These are phyloP conservation scores for Russula emetica DNA, from an alignment of 768 basidiomycete species.

Conservation along the genomic window DNA sequence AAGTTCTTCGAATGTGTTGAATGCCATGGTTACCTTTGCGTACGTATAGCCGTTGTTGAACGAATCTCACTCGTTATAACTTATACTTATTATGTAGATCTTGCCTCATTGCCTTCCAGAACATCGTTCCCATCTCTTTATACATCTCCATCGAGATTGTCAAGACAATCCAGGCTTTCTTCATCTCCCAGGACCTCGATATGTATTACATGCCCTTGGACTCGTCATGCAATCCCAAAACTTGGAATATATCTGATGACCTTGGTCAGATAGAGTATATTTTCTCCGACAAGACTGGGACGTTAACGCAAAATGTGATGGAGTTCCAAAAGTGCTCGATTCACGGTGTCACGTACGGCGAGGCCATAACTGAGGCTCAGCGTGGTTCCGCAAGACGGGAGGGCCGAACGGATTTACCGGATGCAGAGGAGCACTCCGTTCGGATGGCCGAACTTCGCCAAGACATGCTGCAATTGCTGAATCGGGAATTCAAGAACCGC, in stretches of 20 bases:
- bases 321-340: conserved; percentile 97
- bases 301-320: conserved; percentile 97
- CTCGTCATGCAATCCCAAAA: conserved; percentile 89
- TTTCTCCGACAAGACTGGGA: conserved; percentile 93
- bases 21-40: conserved; percentile 88
- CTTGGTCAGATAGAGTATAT: conserved; percentile 97
- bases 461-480: conserved; percentile 72
- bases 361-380: conserved; percentile 94
- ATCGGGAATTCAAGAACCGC: conserved; percentile 81
- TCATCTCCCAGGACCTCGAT: conserved; percentile 93
- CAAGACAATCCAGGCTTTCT: conserved; percentile 96
- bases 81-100: conserved; percentile 48
- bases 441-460: conserved; percentile 63
- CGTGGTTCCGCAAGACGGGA: conserved; percentile 84
- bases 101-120: conserved; percentile 93
- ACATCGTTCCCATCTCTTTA: conserved; percentile 92
- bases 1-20: conserved; percentile 56
- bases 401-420: conserved; percentile 59
- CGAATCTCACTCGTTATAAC: not conserved
- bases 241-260: conserved; percentile 98
- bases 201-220: conserved; percentile 92
- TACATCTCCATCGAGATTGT: conserved; percentile 98
- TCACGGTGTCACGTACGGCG: conserved; percentile 79
- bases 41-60: conserved; percentile 41
- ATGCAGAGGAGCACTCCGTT: conserved; percentile 66